These are phyloP conservation scores for Primulina huaijiensis DNA, from an alignment of 257 asterid genomes.

Conservation along the genomic window DNA sequence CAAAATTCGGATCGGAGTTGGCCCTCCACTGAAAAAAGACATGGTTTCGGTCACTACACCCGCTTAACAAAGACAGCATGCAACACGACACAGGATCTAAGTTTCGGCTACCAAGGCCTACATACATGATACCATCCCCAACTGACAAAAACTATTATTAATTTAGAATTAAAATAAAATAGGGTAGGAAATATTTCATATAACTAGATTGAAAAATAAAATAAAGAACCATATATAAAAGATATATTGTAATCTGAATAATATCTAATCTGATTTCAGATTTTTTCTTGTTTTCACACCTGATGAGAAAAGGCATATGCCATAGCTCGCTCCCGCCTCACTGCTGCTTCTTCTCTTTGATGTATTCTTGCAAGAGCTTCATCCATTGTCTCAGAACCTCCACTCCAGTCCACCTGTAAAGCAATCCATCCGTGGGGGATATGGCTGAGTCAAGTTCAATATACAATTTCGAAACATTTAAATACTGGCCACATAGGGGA, in stretches of 20 bases:
- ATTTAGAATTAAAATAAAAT: neutral
- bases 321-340: constrained; percentile 85
- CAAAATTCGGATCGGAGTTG: constrained; percentile 49
- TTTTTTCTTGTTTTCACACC: constrained; percentile 31
- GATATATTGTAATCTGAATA: neutral
- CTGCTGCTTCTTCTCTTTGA: constrained; percentile 89
- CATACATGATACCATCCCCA: neutral
- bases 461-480: neutral
- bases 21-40: constrained; percentile 78
- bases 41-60: neutral
- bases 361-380: constrained; percentile 80
- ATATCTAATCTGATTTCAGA: neutral
- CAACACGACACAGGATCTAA: neutral
- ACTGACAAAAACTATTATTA: neutral
- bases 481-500: neutral
- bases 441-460: neutral
- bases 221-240: neutral
- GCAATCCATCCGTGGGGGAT: constrained; percentile 10
- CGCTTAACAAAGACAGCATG: neutral
- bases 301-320: constrained; percentile 95
- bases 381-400: constrained; percentile 69
- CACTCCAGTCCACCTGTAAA: constrained; percentile 85
- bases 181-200: neutral
- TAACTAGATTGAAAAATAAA: neutral
- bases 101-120: neutral